phyloP scores from a whole-genome alignment of 2,329 filamentous ascomycete species.

The Arthrobotrys sinensis region DNA sequence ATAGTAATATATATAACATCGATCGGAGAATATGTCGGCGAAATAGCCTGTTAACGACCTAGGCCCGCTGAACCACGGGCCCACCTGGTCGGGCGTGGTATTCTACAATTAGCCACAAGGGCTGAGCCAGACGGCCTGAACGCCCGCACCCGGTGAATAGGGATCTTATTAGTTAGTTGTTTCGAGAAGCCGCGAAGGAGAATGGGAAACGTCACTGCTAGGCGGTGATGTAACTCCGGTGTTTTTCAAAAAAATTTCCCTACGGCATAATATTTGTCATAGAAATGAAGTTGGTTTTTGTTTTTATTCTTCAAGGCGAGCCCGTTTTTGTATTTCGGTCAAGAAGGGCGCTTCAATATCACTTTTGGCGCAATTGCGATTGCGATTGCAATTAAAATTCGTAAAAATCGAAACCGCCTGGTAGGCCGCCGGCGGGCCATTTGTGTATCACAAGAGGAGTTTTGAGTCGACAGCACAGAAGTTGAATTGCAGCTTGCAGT shows the following conservation, averaged over 20 bases:
- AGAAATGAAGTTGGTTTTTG: slow-evolving; percentile 16
- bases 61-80: slow-evolving; percentile 13
- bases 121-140: slow-evolving; percentile 19
- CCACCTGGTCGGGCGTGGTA: background rate
- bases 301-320: background rate
- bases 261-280: slow-evolving; percentile 46
- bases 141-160: background rate
- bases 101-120: slow-evolving; percentile 24
- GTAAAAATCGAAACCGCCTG: slow-evolving; percentile 1
- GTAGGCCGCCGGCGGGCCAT: background rate
- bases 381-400: background rate
- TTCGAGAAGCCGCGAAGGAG: background rate
- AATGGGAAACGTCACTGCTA: slow-evolving; percentile 21
- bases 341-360: too few species aligned
- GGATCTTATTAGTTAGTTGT: slow-evolving; percentile 20
- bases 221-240: slow-evolving; percentile 38
- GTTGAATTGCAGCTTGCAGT: background rate
- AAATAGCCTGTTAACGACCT: slow-evolving; percentile 16
- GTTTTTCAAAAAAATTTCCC: background rate
- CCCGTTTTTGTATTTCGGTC: too few species aligned
- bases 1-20: background rate
- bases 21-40: slow-evolving; percentile 17
- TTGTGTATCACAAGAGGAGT: slow-evolving; percentile 9
- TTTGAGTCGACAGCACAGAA: background rate
- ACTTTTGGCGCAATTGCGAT: slow-evolving; percentile 3